Percentiles rank a stretch among this genome's conserved stretches.
These are phyloP conservation scores for Microdochium bolleyi DNA, from an alignment of 2,329 filamentous ascomycete species.

Conservation along the genomic window DNA sequence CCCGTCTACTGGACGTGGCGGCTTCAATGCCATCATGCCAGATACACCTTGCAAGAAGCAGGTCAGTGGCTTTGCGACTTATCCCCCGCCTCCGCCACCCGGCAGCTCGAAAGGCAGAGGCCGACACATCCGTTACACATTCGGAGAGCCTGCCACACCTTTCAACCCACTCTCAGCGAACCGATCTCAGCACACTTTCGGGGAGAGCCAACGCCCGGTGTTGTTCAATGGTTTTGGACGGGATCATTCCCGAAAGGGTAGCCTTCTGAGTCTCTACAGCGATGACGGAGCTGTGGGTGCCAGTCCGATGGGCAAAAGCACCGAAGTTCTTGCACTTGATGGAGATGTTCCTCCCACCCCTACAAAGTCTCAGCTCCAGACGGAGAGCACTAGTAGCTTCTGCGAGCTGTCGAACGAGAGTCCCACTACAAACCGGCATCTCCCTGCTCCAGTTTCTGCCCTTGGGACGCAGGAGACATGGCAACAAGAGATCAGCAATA, in stretches of 20 bases:
- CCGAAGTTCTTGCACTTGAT: conserved; percentile 30
- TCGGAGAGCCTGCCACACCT: conserved; percentile 74
- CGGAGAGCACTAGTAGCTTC: conserved; percentile 22
- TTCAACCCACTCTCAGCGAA: conserved; percentile 53
- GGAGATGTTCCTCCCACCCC: conserved; percentile 85
- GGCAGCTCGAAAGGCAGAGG: conserved; percentile 56
- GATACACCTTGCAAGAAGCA: conserved; percentile 96
- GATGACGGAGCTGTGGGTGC: conserved; percentile 50
- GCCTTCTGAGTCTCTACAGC: conserved; percentile 73
- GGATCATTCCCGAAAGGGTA: conserved; percentile 46
- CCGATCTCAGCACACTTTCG: conserved; percentile 38
- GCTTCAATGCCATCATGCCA: conserved; percentile 56
- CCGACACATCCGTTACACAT: conserved; percentile 61
- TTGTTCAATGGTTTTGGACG: conserved; percentile 55
- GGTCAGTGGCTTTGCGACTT: conserved; percentile 59
- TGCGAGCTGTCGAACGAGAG: conserved; percentile 33
- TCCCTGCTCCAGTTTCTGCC: conserved; percentile 32
- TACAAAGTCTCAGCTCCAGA: conserved; percentile 60
- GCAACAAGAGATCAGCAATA: conserved; percentile 14
- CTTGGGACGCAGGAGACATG: conserved; percentile 16
- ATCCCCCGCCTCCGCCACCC: conserved; percentile 40
- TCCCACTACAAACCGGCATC: conserved; percentile 37
- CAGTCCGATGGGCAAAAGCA: conserved; percentile 28
- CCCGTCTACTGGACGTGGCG: conserved; percentile 37
- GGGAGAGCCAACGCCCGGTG: conserved; percentile 51